These are phyloP conservation scores for Pythium phragmitis DNA, from an alignment of 352 stramenopile genomes.

Conservation along the genomic window DNA sequence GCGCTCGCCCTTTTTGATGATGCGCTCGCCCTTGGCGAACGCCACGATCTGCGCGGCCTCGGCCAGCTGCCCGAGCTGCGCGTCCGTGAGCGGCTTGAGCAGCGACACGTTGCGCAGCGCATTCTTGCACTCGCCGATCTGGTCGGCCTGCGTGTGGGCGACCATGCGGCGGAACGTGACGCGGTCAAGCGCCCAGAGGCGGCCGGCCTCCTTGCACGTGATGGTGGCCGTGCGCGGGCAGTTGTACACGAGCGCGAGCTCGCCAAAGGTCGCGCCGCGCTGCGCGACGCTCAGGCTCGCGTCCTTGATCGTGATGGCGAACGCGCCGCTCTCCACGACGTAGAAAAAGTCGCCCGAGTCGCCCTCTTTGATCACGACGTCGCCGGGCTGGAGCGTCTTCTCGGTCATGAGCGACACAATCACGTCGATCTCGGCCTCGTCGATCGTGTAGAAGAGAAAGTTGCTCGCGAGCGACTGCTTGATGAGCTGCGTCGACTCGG, in stretches of 20 bases:
- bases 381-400: constrained; percentile 46
- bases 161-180: constrained; percentile 80
- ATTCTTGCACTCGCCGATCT: constrained; percentile 67
- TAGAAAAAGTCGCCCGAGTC: constrained; percentile 91
- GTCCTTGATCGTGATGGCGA: constrained; percentile 76
- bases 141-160: constrained; percentile 67
- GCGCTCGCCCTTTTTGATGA: constrained; percentile 83
- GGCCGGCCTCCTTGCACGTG: constrained; percentile 78
- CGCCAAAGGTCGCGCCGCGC: constrained; percentile 89
- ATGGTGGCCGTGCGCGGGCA: constrained; percentile 94
- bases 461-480: constrained; percentile 72
- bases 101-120: constrained; percentile 90
- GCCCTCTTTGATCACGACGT: constrained; percentile 79
- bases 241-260: constrained; percentile 97
- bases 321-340: constrained; percentile 90
- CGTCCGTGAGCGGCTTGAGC: constrained; percentile 82
- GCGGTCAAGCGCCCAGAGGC: constrained; percentile 93
- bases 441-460: constrained; percentile 78
- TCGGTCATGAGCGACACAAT: constrained; percentile 87
- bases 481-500: constrained; percentile 67
- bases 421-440: constrained; percentile 75
- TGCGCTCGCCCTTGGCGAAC: constrained; percentile 74
- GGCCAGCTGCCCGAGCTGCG: constrained; percentile 88
- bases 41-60: constrained; percentile 76
- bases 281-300: constrained; percentile 62